A percentile compares a stretch with the other conserved stretches of the same genome.
Evolutionary conservation across 331 rosid genomes (phyloP).

Genomic region (Acacia pycnantha): DNA sequence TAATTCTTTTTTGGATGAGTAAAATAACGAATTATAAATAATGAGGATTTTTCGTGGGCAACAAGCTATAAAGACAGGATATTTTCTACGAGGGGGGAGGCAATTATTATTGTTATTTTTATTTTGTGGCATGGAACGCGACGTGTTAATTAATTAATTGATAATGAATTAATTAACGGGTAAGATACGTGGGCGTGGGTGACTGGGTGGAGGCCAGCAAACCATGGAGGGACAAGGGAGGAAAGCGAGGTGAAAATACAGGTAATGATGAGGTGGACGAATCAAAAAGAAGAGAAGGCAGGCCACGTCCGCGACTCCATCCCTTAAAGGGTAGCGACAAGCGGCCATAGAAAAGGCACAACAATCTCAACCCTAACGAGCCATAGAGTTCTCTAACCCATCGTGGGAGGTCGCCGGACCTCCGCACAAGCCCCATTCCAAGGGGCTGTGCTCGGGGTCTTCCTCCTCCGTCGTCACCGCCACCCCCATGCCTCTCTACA

Average conservation of each 20-base stretch:
- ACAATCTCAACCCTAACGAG: slow-evolving; percentile 23
- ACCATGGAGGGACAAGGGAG: too few relatives aligned
- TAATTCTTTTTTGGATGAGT: too few relatives aligned
- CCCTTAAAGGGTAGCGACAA: slow-evolving; percentile 11
- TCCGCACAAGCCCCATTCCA: slow-evolving; percentile 49
- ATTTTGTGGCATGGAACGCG: too few relatives aligned
- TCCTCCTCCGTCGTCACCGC: slow-evolving; percentile 3
- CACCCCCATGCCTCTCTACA: slow-evolving; percentile 46
- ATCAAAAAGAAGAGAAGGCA: slow-evolving; percentile 35
- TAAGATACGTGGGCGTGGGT: background rate
- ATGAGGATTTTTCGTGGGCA: background rate
- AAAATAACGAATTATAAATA: background rate
- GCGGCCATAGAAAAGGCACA: slow-evolving; percentile 11
- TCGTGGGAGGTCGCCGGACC: slow-evolving; percentile 77
- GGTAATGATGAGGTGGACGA: slow-evolving; percentile 57
- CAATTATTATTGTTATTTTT: too few relatives aligned
- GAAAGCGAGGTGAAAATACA: slow-evolving; percentile 23
- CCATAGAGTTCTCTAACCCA: slow-evolving; percentile 49
- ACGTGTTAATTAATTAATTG: background rate
- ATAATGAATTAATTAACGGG: background rate
- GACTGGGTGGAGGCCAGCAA: background rate
- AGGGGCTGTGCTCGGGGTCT: slow-evolving; percentile 42
- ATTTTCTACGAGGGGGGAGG: too few relatives aligned
- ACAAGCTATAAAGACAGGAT: background rate
- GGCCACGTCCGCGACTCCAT: slow-evolving; percentile 21